These are phyloP conservation scores for Colletotrichum tamarilloi DNA, from an alignment of 2,329 filamentous ascomycete genomes.

Conservation along the genomic window DNA sequence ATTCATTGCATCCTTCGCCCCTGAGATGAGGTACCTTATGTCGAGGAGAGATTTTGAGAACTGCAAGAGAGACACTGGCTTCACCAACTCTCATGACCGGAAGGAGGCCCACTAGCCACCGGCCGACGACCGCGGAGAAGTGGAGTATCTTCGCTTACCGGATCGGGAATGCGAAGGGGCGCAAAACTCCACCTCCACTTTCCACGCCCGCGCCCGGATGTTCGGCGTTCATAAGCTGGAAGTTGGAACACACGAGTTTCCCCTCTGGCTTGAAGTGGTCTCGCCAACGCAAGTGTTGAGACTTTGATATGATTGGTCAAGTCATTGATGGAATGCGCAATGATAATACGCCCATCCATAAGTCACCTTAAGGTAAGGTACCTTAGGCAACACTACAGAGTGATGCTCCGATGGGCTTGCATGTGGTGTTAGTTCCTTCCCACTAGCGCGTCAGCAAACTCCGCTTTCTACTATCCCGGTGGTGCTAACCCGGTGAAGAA, in stretches of 20 bases:
- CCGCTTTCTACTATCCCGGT: background rate
- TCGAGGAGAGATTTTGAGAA: no score
- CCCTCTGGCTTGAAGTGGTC: no score
- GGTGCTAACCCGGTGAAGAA: background rate
- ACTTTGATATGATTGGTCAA: background rate
- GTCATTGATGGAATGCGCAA: background rate
- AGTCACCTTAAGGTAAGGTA: no score
- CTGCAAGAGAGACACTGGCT: no score
- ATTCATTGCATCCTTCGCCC: background rate
- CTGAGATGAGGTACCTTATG: background rate
- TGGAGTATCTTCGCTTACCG: conserved; percentile 14
- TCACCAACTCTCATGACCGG: no score
- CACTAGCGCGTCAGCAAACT: background rate
- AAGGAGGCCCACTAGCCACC: background rate
- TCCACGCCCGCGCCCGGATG: background rate
- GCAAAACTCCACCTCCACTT: background rate
- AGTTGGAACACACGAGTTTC: background rate
- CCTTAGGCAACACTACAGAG: background rate
- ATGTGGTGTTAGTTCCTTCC: background rate
- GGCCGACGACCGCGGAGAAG: background rate
- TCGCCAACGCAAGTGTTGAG: no score
- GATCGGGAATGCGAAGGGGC: conserved; percentile 22
- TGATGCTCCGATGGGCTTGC: background rate
- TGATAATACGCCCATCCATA: background rate
- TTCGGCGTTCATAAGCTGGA: background rate